Evolutionary conservation across 1,284 basidiomycete species (phyloP), one percentile per base, ranked within the genome.

Genomic region (Cutaneotrichosporon spelunceum): DNA sequence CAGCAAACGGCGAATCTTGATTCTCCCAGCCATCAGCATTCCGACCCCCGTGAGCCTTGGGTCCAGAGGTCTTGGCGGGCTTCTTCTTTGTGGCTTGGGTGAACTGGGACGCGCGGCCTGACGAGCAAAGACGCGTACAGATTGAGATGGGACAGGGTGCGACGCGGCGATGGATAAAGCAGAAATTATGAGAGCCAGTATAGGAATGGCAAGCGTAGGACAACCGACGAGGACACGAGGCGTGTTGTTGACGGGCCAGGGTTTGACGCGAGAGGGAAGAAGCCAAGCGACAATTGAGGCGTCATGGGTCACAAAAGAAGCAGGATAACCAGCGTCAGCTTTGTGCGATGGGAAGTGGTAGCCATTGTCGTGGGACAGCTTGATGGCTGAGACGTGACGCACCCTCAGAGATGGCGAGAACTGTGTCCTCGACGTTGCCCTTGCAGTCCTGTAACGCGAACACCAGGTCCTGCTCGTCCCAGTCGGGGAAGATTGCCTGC

Each of bases 31-130:
- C 76, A 16, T 76, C 76, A 33, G 74, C 77, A 67, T 79, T 76
- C 59, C 73, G 62, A 69, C 71, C 74, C 29, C 70, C 66, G 59
- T 70, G 66, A 19, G 65, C 66, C 62, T 72, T 73, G 48, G 62
- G 29, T 30, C 70, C 56, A 4, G 60, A 56, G 13, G 60, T 21
- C 67, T 78, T 76, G 65, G 64, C 58, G 65, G 76, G 72, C 73
- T 79, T 75, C 67, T 73, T 78, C 61, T 71, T 68, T 57, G 72
- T 74, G 47, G 78, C 76, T 66, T 74, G 70, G 45, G 77, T 78
- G 70, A 80, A 80, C 68, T 79, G 78, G 45, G 73, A 69, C 33
- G 78, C 78, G 60, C 78, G 77, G 61, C 79, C 78, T 80, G 65
- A 1, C 19, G 27, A 23, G 42, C 45, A 16, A 53, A 24, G 21